Conservation (phyloP, 805 yeast genomes). For the Brettanomyces custersianus region DNA sequence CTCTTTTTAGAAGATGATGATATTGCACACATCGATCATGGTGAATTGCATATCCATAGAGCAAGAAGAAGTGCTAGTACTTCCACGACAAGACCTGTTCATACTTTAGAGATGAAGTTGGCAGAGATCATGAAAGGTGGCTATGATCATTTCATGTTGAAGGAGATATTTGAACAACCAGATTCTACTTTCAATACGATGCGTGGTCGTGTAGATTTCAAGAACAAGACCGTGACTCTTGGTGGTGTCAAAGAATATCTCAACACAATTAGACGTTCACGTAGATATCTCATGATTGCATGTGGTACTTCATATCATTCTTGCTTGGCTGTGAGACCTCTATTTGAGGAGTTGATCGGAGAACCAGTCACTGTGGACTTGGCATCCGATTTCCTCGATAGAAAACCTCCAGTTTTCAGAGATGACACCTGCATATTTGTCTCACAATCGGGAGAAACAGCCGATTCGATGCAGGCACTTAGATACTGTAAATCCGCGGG, state of each 20-base stretch:
- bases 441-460: conserved; percentile 98
- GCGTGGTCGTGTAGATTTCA: conserved; percentile 98
- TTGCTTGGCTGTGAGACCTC: conserved; percentile 92
- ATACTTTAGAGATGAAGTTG: conserved; percentile 92
- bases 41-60: conserved; percentile 97
- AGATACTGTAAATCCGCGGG: conserved; percentile 96
- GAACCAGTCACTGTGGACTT: conserved; percentile 88
- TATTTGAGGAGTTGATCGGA: conserved; percentile 93
- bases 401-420: conserved; percentile 94
- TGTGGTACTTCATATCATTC: conserved; percentile 99
- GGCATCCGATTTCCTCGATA: conserved; percentile 91
- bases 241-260: conserved; percentile 87
- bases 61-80: conserved; percentile 81
- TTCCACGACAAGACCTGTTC: conserved; percentile 92
- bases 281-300: conserved; percentile 96
- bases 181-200: conserved; percentile 96
- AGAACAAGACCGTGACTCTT: conserved; percentile 60
- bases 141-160: conserved; percentile 94
- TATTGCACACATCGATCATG: conserved; percentile 95
- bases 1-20: conserved; percentile 96
- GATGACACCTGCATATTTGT: conserved; percentile 97
- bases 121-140: conserved; percentile 98
- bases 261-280: conserved; percentile 84
- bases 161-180: conserved; percentile 98
- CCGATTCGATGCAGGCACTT: conserved; percentile 91